Evolutionary conservation across 1,284 basidiomycete species (phyloP), one percentile per base, ranked within the genome.

Genomic region (Vanrija humicola): DNA sequence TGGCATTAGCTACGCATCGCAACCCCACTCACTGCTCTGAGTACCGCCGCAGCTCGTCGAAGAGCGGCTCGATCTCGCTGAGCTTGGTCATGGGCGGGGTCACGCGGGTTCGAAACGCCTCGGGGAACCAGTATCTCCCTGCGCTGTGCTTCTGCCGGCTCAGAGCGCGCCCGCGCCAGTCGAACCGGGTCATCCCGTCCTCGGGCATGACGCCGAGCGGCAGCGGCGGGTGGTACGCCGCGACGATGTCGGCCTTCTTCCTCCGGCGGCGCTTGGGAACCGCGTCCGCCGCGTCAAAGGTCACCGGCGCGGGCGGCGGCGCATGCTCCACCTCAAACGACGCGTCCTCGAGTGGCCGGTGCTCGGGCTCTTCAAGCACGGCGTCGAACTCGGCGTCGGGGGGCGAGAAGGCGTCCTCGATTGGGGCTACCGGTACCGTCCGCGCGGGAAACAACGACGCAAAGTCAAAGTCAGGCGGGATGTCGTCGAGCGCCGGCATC

Each of bases 1-100:
- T 89, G 58, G 1, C 5, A 19, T 52, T 25, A 50, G 46, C 45
- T 15, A 21, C 12, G 19, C 18, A n/a, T n/a, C n/a, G n/a, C 26
- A 29, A 6, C 38, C 16, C 29, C 39, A 63, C 69, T 62, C 46
- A 71, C 69, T 70, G 68, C 18, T 60, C 52, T 4, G 43, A 25
- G 48, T 72, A 72, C 39, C 64, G 50, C 53, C 76, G 67, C 25
- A 83, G 72, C 61, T 82, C 80, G 3, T 78, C 72, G 60, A 79
- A 75, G 48, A 78, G 80, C 16, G 64, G 67, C 23, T 80, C 76
- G 10, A 73, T 75, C 10, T 68, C 67, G 12, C 62, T 65, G 4
- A 81, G 60, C 26, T 69, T 67, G 0, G 58, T 55, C 34, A 69
- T 71, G 2, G 67, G 67, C 28, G 81, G 79, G 29, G 66, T 59